phyloP scores from a whole-genome alignment of 441 rosid genomes.

The Metrosideros polymorpha region DNA sequence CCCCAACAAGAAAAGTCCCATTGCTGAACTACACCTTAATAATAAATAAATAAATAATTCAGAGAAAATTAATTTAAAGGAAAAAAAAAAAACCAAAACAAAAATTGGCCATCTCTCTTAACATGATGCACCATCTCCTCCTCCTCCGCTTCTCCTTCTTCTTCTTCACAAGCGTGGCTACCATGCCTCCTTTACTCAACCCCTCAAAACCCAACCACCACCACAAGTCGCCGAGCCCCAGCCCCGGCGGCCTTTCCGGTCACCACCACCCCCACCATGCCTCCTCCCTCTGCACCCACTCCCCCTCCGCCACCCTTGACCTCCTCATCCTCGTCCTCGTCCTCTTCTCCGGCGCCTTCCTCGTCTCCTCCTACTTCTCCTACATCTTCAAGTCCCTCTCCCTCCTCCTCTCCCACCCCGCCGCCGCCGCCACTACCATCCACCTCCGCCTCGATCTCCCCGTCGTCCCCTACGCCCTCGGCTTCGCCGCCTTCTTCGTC shows the following conservation, averaged over 20 bases:
- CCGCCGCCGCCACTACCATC: neutral
- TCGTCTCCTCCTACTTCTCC: slow-evolving; percentile 75
- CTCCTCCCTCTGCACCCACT: slow-evolving; percentile 52
- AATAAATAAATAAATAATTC: neutral
- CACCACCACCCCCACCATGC: slow-evolving; percentile 3
- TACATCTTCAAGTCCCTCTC: slow-evolving; percentile 71
- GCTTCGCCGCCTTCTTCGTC: slow-evolving; percentile 41
- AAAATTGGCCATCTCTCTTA: slow-evolving; percentile 1
- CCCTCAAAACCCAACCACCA: slow-evolving; percentile 19
- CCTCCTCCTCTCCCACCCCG: slow-evolving; percentile 40
- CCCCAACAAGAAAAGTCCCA: neutral
- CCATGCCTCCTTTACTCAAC: slow-evolving; percentile 24
- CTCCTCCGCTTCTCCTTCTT: neutral
- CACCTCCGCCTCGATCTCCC: slow-evolving; percentile 24
- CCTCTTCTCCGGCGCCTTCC: slow-evolving; percentile 73
- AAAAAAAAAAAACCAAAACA: too few relatives aligned
- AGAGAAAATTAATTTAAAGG: neutral
- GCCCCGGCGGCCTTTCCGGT: slow-evolving; percentile 14
- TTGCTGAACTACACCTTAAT: neutral
- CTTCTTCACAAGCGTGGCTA: slow-evolving; percentile 13
- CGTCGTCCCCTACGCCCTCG: slow-evolving; percentile 35
- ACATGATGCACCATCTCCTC: slow-evolving; percentile 55
- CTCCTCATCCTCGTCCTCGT: slow-evolving; percentile 64
- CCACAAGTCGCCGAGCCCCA: neutral
- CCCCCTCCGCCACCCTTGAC: slow-evolving; percentile 86